Conservation (phyloP, 1,284 basidiomycete genomes). For the Pholiota adiposa region DNA sequence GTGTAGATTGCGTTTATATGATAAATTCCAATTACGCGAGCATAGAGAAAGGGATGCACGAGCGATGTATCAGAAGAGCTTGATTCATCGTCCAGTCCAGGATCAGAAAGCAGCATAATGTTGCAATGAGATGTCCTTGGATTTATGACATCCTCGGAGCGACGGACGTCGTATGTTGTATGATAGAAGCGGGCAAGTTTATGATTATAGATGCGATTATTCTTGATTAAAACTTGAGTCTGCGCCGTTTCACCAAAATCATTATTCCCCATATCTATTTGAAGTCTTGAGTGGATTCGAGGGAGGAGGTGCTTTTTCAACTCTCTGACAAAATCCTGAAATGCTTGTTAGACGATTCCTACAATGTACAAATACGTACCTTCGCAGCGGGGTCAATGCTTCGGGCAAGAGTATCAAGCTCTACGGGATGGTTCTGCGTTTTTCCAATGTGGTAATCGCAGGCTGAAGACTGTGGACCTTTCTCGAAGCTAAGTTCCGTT, state of each 20-base stretch:
- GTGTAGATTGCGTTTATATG: neutral
- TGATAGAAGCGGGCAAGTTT: neutral
- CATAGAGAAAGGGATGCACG: neutral
- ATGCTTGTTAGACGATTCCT: neutral
- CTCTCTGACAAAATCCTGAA: neutral
- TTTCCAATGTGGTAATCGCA: neutral
- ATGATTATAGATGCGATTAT: neutral
- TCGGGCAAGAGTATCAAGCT: too few relatives aligned
- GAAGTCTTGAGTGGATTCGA: neutral
- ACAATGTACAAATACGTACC: neutral
- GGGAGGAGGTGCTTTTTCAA: neutral
- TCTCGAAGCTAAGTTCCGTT: neutral
- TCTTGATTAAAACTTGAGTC: neutral
- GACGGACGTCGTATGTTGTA: neutral
- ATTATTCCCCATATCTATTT: neutral
- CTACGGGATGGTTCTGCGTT: neutral
- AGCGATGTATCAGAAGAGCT: neutral
- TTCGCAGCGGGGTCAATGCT: neutral
- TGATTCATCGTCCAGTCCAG: neutral
- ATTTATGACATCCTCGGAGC: neutral
- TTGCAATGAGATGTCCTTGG: neutral
- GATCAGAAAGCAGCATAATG: neutral
- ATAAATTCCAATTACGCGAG: neutral
- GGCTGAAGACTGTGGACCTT: neutral
- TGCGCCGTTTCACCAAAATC: neutral